phyloP scores from a whole-genome alignment of 805 yeast species.

The Starmerella stigmatis region DNA sequence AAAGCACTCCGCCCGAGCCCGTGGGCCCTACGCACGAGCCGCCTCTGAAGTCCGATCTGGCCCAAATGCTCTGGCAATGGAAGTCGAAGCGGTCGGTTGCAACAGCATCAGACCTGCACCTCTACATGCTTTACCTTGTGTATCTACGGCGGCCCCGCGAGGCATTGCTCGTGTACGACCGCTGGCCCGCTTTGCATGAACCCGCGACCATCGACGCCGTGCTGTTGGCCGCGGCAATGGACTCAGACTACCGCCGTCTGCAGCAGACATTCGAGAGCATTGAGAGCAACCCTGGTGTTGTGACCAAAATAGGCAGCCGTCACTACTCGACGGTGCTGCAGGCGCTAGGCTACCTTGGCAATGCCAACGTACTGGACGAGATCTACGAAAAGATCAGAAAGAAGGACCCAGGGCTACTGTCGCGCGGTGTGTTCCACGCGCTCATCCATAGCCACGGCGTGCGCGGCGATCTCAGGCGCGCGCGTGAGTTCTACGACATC shows the following conservation, averaged over 20 bases:
- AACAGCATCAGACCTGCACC: constrained; percentile 25
- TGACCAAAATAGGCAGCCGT: constrained; percentile 29
- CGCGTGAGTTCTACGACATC: constrained; percentile 32
- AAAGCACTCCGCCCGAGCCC: not conserved
- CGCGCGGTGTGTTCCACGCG: constrained; percentile 35
- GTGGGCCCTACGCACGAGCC: not conserved
- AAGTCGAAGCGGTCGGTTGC: constrained; percentile 23
- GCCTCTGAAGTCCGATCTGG: not conserved
- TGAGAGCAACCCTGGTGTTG: constrained; percentile 3
- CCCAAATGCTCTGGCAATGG: constrained; percentile 29
- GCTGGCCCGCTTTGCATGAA: constrained; percentile 35
- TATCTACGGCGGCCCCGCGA: constrained; percentile 21
- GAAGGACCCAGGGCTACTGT: constrained; percentile 41
- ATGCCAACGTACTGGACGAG: constrained; percentile 38
- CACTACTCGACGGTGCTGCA: constrained; percentile 56
- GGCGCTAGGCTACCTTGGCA: constrained; percentile 45
- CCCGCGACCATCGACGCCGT: constrained; percentile 42
- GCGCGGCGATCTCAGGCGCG: constrained; percentile 33
- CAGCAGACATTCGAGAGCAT: constrained; percentile 43
- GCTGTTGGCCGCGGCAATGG: constrained; percentile 38
- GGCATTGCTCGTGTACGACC: constrained; percentile 33
- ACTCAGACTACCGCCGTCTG: constrained; percentile 44
- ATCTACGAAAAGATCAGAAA: constrained; percentile 41
- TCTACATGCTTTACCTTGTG: constrained; percentile 21
- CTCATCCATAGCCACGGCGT: constrained; percentile 37